Conservation (phyloP, 768 basidiomycete species). For the Serendipita vermifera region DNA sequence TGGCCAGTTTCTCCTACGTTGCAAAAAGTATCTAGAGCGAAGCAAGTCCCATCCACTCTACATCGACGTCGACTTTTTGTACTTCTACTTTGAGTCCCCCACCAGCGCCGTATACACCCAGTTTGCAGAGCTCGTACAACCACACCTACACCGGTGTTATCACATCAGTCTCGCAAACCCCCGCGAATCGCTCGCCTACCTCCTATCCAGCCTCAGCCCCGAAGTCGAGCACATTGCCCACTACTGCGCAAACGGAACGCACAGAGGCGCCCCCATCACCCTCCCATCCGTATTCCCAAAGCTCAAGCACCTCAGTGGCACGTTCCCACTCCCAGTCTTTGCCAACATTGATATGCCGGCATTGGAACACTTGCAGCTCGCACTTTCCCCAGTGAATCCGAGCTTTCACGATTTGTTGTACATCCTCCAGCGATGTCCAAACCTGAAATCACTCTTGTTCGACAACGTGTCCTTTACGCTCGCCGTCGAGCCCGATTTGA, state of each 20-base stretch:
- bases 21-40: not conserved
- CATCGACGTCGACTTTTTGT: slow-evolving; percentile 9
- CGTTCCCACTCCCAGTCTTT: not conserved
- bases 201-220: not conserved
- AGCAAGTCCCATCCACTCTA: slow-evolving; percentile 9
- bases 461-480: slow-evolving; percentile 6
- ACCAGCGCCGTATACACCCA: slow-evolving; percentile 7
- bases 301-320: slow-evolving; percentile 5
- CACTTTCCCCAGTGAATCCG: not conserved
- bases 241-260: slow-evolving; percentile 1
- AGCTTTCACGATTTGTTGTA: not conserved
- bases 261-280: not conserved
- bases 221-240: slow-evolving; percentile 8
- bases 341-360: slow-evolving; percentile 6
- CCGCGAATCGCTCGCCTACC: slow-evolving; percentile 1
- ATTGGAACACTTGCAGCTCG: not conserved
- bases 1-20: slow-evolving; percentile 1
- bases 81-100: slow-evolving; percentile 4
- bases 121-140: slow-evolving; percentile 4
- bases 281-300: not conserved
- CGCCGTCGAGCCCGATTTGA: slow-evolving; percentile 6
- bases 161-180: slow-evolving; percentile 9
- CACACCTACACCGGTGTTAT: slow-evolving; percentile 2
- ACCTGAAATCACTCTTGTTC: slow-evolving; percentile 3
- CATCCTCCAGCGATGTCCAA: not conserved